Evolutionary conservation across 2,329 filamentous ascomycete species (phyloP).

Genomic region (Bipolaris oryzae): DNA sequence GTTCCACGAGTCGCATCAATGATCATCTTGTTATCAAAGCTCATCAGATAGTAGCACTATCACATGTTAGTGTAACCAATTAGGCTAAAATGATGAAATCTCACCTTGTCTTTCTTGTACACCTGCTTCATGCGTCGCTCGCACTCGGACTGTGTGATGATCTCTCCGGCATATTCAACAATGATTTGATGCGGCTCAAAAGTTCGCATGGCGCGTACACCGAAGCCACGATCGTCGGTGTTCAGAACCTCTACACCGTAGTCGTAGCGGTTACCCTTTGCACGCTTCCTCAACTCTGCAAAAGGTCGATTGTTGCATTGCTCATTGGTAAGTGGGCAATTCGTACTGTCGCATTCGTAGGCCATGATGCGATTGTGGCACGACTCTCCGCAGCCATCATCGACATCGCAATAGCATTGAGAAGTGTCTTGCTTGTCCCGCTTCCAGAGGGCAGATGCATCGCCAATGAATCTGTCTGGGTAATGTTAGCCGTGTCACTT

Average conservation of each 20-base stretch:
- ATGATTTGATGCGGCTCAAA: conserved; percentile 94
- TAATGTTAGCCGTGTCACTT: conserved; percentile 18
- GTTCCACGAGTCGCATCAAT: conserved; percentile 96
- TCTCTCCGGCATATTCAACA: conserved; percentile 97
- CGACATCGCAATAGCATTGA: conserved; percentile 60
- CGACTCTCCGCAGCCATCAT: conserved; percentile 82
- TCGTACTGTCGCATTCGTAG: conserved; percentile 91
- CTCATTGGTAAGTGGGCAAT: conserved; percentile 79
- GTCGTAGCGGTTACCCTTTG: conserved; percentile 77
- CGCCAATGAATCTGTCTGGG: conserved; percentile 85
- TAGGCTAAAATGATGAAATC: conserved; percentile 29
- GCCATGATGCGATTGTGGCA: conserved; percentile 97
- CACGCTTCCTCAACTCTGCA: conserved; percentile 73
- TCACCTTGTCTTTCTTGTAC: conserved; percentile 91
- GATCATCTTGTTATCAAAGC: conserved; percentile 97
- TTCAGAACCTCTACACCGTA: conserved; percentile 95
- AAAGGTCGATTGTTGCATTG: conserved; percentile 88
- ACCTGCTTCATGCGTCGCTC: conserved; percentile 90
- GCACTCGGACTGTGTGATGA: conserved; percentile 93
- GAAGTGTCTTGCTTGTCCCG: conserved; percentile 78
- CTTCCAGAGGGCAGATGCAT: conserved; percentile 80
- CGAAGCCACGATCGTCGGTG: conserved; percentile 85
- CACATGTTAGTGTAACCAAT: conserved; percentile 22
- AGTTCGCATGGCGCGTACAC: conserved; percentile 85
- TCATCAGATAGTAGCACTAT: conserved; percentile 98